Base-by-base conservation (phyloP, 2,329 filamentous ascomycete genomes). In the Intubia oerlemansii region DNA sequence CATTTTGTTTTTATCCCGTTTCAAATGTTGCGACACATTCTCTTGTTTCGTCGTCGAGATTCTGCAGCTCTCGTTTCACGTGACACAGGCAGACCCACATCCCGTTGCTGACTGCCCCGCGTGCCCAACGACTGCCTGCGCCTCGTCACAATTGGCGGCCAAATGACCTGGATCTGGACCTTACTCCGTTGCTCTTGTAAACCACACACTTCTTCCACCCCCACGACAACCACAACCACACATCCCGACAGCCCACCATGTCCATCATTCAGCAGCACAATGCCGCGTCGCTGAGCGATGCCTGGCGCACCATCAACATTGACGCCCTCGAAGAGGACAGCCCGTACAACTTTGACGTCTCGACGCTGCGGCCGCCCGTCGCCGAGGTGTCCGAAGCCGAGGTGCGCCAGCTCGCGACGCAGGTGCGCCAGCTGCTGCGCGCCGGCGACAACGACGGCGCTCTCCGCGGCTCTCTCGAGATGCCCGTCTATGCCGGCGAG, bases 241-340 rank as follows among this genome's bases (percentile, higher is more conserved):
- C n/a, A n/a, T n/a, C n/a, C n/a, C n/a, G n/a, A n/a, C 17, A 2
- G 7, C n/a, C 22, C 25, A 41, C 31, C 27, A 73, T 74, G 68
- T 74, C 68, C 30, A 70, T 74, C 44, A 71, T 72, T 41, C 68
- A 71, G 47, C 65, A 73, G 47, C 62, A 69, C 51, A 66, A 60
- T 28, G 52, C 56, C 34, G 61, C 63, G 32, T 58, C 66, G 40
- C 58, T 74, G 31, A 55, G 55, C 50, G 68, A 74, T 41, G 62
- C 65, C 45, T 74, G 68, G 68, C 79, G 84, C 51, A 92, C 81
- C 40, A 88, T 93, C 62, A 81, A 93, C 63, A 76, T 93, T 51
- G 84, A 93, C 50, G 73, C 75, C 41, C 66, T 91, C 43, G 78
- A 88, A 50, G 80, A 84, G 34, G 84, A 95, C 52, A 88, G 81